Conservation (phyloP, 176 grass and related monocot species). For the Miscanthus lutarioriparius region DNA sequence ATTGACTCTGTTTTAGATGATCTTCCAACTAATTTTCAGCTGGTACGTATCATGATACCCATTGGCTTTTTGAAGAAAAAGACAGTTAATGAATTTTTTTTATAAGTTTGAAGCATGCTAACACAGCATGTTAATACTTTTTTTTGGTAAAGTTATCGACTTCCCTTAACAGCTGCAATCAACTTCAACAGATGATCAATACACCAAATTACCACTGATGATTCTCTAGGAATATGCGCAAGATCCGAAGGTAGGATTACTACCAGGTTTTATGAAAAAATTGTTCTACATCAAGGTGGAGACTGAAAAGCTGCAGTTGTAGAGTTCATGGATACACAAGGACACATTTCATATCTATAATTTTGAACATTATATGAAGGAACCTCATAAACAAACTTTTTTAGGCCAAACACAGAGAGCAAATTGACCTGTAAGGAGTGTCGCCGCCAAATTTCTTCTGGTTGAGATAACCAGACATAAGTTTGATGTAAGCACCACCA, state of each 20-base stretch:
- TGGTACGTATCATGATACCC: background rate
- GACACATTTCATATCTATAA: background rate
- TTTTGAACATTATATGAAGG: background rate
- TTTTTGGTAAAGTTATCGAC: background rate
- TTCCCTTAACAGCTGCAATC: background rate
- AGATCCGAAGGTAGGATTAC: background rate
- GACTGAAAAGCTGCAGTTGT: background rate
- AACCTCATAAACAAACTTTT: background rate
- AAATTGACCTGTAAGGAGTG: slow-evolving; percentile 77
- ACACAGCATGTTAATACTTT: background rate
- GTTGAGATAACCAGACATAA: slow-evolving; percentile 86
- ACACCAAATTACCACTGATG: background rate
- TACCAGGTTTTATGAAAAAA: background rate
- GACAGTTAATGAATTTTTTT: background rate
- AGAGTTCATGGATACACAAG: background rate
- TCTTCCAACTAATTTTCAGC: background rate
- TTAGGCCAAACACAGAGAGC: background rate
- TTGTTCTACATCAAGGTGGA: background rate
- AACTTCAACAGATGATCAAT: background rate
- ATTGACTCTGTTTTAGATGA: background rate
- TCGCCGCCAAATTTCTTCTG: slow-evolving; percentile 94
- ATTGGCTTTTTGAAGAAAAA: background rate
- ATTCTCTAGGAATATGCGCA: background rate
- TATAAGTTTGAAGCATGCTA: background rate
- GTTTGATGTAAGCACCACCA: slow-evolving; percentile 89